Evolutionary conservation across 805 yeast species (phyloP).

Genomic region (Kurtzmaniella cleridarum): DNA sequence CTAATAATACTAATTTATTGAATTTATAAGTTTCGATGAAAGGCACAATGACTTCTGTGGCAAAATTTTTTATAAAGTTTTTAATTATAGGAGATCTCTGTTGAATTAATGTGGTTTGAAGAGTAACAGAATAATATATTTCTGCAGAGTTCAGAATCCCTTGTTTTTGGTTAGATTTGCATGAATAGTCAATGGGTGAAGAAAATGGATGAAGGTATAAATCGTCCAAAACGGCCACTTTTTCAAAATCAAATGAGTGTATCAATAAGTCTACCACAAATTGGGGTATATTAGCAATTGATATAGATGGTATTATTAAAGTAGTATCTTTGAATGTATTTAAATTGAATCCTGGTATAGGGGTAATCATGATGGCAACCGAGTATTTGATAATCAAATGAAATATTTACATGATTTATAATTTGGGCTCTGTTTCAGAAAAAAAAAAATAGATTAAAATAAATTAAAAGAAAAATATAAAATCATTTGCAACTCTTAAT

Average conservation of each 20-base stretch:
- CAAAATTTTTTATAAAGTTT: constrained; percentile 46
- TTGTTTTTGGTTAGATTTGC: constrained; percentile 9
- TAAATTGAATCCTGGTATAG: too few relatives aligned
- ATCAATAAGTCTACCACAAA: constrained; percentile 67
- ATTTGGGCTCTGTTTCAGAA: too few relatives aligned
- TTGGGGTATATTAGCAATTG: constrained; percentile 90
- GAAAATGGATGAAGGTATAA: constrained; percentile 71
- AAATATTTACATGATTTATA: too few relatives aligned
- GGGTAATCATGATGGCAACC: too few relatives aligned
- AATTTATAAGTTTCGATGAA: constrained; percentile 40
- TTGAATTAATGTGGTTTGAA: constrained; percentile 57
- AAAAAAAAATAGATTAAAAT: too few relatives aligned
- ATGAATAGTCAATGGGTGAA: constrained; percentile 60
- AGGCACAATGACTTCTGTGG: constrained; percentile 45
- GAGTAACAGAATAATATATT: constrained; percentile 42
- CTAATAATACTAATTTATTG: constrained; percentile 48
- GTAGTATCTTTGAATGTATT: constrained; percentile 22
- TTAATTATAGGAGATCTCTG: constrained; percentile 84
- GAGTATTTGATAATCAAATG: too few relatives aligned
- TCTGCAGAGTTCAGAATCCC: constrained; percentile 63
- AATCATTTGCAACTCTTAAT: too few relatives aligned
- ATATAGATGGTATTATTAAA: constrained; percentile 71
- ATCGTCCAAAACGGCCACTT: constrained; percentile 55
- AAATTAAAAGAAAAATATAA: too few relatives aligned
- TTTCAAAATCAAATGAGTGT: constrained; percentile 50